Base-by-base conservation (phyloP, 139 green algal species). In the Penium margaritaceum region DNA sequence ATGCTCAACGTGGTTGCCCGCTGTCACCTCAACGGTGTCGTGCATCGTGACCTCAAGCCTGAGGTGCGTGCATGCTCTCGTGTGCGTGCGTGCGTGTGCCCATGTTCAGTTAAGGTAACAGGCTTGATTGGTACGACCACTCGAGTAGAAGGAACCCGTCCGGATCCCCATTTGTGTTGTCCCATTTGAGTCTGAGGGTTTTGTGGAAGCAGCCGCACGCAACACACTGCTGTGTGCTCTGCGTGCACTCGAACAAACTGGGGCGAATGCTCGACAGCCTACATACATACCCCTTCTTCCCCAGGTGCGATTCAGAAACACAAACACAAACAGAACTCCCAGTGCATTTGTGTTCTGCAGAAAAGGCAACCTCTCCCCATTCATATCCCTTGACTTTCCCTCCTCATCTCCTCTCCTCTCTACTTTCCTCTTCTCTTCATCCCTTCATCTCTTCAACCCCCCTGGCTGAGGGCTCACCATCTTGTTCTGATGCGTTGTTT, bases 11-110 rank as follows among this genome's bases (percentile, higher is more conserved):
- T 57, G 39, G 17, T 58, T 38, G 27, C 38, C 29, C 12, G n/a
- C 12, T 38, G n/a, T 57, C 92, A 97, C 84, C 84, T 70, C 46
- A 86, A 95, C 73, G 89, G 90, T 29, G 92, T 97, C 21, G 90
- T 96, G 30, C 92, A 96, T 75, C 66, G 17, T 17, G 1, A 61
- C 29, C 21, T 72, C 3, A 72, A 70, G 37, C 36, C 63, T 30
- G 63, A 70, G 63, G 63, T 70, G 37, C 12, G 57, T 27, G 12
- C n/a, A n/a, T n/a, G n/a, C n/a, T n/a, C n/a, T n/a, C n/a, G n/a
- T n/a, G n/a, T n/a, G n/a, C 41, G 41, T 12, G 41, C 41, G 41
- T 51, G 41, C 41, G 41, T 12, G 12, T 51, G 41, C 41, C 9
- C 41, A 51, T 51, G 41, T 12, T 9, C 41, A 51, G 9, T 12